Evolutionary conservation across 2,329 filamentous ascomycete species (phyloP).

Genomic region (Diatrype stigma): DNA sequence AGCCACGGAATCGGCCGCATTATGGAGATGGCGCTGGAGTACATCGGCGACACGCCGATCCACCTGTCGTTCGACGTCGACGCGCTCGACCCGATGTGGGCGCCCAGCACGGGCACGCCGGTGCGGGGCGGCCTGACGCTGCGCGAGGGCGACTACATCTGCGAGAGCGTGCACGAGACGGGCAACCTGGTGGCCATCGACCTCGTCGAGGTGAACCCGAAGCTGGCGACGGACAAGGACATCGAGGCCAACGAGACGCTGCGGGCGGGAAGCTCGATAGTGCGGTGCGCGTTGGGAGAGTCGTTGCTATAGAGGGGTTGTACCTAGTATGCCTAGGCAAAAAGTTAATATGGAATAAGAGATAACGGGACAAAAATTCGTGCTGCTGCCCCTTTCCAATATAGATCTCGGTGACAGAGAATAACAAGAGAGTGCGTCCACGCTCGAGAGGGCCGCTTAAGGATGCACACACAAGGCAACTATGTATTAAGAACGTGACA

Average conservation of each 20-base stretch:
- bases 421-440: no score
- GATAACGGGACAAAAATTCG: background rate
- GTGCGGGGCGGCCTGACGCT: slow-evolving; percentile 91
- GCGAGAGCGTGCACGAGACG: slow-evolving; percentile 78
- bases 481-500: background rate
- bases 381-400: no score
- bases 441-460: no score
- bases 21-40: slow-evolving; percentile 96
- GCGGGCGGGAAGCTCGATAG: slow-evolving; percentile 82
- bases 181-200: slow-evolving; percentile 76
- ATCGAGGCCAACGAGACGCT: slow-evolving; percentile 79
- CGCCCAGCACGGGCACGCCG: slow-evolving; percentile 90
- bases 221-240: slow-evolving; percentile 56
- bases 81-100: slow-evolving; percentile 92
- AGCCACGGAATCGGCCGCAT: slow-evolving; percentile 92
- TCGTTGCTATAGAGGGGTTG: slow-evolving; percentile 66
- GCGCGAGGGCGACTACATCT: slow-evolving; percentile 95
- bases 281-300: slow-evolving; percentile 88
- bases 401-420: no score
- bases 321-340: no score
- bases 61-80: slow-evolving; percentile 98
- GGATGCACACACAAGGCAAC: background rate
- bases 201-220: slow-evolving; percentile 78
- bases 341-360: background rate
- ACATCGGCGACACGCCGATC: slow-evolving; percentile 96